Percentiles rank a stretch among this genome's conserved stretches.
Conservation (phyloP, 2,329 filamentous ascomycete genomes). For the Epichloe sylvatica region DNA sequence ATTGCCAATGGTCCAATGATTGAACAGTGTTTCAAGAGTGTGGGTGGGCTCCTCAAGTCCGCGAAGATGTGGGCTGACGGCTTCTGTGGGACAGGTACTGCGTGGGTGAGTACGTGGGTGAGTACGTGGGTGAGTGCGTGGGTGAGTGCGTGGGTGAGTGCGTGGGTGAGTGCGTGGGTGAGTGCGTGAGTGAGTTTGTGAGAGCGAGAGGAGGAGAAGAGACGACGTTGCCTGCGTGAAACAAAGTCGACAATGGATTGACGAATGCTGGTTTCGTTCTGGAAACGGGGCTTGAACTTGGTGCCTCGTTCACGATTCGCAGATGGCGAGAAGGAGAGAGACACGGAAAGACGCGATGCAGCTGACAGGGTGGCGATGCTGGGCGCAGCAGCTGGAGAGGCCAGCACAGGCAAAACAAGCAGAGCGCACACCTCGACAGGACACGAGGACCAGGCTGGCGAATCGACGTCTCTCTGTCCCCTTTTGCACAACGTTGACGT, state of each 20-base stretch:
- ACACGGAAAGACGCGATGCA: neutral
- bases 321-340: too few relatives aligned
- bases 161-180: too few relatives aligned
- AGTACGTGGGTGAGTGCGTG: too few relatives aligned
- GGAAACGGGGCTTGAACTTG: too few relatives aligned
- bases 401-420: neutral
- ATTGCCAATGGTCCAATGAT: neutral
- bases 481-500: constrained; percentile 4
- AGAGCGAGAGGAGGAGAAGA: neutral
- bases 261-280: neutral
- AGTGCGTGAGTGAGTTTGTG: too few relatives aligned
- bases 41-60: neutral
- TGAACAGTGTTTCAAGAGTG: neutral
- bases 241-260: neutral
- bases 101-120: too few relatives aligned
- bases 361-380: neutral
- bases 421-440: neutral
- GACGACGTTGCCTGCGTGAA: neutral
- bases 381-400: neutral
- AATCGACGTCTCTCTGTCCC: neutral
- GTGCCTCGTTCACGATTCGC: too few relatives aligned
- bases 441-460: neutral
- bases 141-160: too few relatives aligned
- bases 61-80: neutral
- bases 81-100: neutral